Evolutionary conservation across 805 yeast species (phyloP).

Genomic region (Nakazawaea holstii): DNA sequence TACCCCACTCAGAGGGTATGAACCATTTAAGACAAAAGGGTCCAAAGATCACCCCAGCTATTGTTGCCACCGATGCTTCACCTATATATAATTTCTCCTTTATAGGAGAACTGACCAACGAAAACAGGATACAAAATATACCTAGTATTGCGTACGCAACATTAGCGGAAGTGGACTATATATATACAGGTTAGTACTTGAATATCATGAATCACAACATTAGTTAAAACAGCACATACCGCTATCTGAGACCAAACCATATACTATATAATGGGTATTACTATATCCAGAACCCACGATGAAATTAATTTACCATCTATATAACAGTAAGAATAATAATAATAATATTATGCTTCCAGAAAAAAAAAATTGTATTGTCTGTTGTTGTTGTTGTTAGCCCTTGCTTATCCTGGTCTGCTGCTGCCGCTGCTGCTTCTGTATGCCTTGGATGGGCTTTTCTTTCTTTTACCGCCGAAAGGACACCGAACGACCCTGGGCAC

Average conservation of each 20-base stretch:
- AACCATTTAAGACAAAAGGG: conserved; percentile 58
- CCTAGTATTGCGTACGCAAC: conserved; percentile 54
- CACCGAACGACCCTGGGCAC: too few relatives aligned
- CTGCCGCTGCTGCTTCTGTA: too few relatives aligned
- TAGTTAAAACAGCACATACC: not conserved
- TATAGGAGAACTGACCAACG: conserved; percentile 52
- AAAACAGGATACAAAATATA: conserved; percentile 51
- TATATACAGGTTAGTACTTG: not conserved
- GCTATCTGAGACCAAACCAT: conserved; percentile 12
- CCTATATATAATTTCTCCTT: conserved; percentile 57
- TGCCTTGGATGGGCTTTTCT: too few relatives aligned
- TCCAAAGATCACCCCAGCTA: conserved; percentile 57
- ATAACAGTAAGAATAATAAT: too few relatives aligned
- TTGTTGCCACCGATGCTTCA: conserved; percentile 61
- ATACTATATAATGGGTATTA: not conserved
- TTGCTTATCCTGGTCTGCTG: too few relatives aligned
- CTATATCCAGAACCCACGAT: too few relatives aligned
- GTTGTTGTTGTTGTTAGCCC: too few relatives aligned
- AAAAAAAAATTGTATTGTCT: too few relatives aligned
- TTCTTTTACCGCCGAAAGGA: too few relatives aligned
- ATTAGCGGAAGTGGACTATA: conserved; percentile 25
- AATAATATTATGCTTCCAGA: too few relatives aligned
- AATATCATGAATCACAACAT: not conserved
- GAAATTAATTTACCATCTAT: too few relatives aligned
- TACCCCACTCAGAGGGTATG: conserved; percentile 52